These are phyloP conservation scores for Ogataea pini DNA, from an alignment of 805 yeast species.

Conservation along the genomic window DNA sequence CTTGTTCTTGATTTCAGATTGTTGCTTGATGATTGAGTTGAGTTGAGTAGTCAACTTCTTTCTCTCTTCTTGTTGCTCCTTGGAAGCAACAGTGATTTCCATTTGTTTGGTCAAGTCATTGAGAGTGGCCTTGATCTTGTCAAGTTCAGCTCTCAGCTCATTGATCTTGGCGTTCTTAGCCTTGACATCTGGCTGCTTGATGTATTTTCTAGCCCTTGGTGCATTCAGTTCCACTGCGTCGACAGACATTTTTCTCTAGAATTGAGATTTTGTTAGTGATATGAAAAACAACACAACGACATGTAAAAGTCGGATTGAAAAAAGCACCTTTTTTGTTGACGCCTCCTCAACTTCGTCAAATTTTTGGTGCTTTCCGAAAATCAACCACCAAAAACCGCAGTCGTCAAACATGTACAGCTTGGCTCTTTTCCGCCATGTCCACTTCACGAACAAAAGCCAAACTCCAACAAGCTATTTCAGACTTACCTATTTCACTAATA, in stretches of 20 bases:
- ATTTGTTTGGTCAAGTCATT: slow-evolving; percentile 55
- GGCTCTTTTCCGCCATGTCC: too few species aligned
- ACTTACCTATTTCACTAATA: background rate
- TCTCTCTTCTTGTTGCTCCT: slow-evolving; percentile 52
- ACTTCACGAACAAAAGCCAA: background rate
- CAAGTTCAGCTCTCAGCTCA: slow-evolving; percentile 58
- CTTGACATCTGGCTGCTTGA: slow-evolving; percentile 74
- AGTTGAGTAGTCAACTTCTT: slow-evolving; percentile 48
- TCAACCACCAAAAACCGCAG: too few species aligned
- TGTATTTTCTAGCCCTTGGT: slow-evolving; percentile 46
- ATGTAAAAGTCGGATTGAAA: too few species aligned
- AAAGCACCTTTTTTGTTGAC: too few species aligned
- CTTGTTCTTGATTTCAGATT: slow-evolving; percentile 36
- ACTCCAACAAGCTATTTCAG: background rate
- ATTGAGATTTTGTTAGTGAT: slow-evolving; percentile 1
- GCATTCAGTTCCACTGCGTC: slow-evolving; percentile 25
- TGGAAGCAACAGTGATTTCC: slow-evolving; percentile 51
- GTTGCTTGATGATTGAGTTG: slow-evolving; percentile 44
- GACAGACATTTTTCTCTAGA: slow-evolving; percentile 17
- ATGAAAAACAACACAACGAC: background rate
- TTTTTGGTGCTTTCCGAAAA: too few species aligned
- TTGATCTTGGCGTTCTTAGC: slow-evolving; percentile 61
- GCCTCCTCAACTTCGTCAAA: too few species aligned
- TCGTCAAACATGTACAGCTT: too few species aligned
- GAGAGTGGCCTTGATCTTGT: slow-evolving; percentile 57